Evolutionary conservation across 352 stramenopile species (phyloP), one percentile per base, ranked within the genome.

Genomic region (Phytophthora kernoviae): DNA sequence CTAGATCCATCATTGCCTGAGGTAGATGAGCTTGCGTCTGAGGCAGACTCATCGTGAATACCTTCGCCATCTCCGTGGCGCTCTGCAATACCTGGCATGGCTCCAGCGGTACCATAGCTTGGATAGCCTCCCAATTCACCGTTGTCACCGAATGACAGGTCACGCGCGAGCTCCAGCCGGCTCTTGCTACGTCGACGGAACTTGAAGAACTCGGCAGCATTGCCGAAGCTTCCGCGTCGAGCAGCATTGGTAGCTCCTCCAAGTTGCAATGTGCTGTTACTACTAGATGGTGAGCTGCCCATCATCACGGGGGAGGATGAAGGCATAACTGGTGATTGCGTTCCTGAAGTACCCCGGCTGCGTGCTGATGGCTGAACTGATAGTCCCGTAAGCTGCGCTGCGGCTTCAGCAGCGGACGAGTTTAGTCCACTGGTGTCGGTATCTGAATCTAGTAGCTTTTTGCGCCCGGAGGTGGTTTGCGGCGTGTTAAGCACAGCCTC

Each of bases 131-230:
- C 62, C 22, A 68, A 52, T 30, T 81, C 76, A 10, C 73, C 73
- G 34, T 82, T 83, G 17, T 78, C 73, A 9, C 61, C 57, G 33
- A 80, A 79, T 48, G 80, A 74, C 47, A 92, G 59, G 36, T 94
- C 85, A 21, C 85, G 81, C 17, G 83, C 83, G 15, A 94, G 64
- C 62, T 92, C 83, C 18, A 94, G 68, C 12, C 85, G 85, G 32
- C 85, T 94, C 73, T 94, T 94, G 58, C 85, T 94, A 59, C 85
- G 82, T 76, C 85, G 81, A 43, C 85, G 85, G 39, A 92, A 94
- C 52, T 92, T 92, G 65, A 91, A 94, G 21, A 94, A 91, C 53
- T 94, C 83, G 12, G 85, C 85, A 18, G 85, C 85, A 60, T 94
- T 94, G 1, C 85, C 85, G 62, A 94, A 94, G 42, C 83, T 93